These are phyloP conservation scores for Eucalyptus caleyi DNA, from an alignment of 345 rosid genomes.

Conservation along the genomic window DNA sequence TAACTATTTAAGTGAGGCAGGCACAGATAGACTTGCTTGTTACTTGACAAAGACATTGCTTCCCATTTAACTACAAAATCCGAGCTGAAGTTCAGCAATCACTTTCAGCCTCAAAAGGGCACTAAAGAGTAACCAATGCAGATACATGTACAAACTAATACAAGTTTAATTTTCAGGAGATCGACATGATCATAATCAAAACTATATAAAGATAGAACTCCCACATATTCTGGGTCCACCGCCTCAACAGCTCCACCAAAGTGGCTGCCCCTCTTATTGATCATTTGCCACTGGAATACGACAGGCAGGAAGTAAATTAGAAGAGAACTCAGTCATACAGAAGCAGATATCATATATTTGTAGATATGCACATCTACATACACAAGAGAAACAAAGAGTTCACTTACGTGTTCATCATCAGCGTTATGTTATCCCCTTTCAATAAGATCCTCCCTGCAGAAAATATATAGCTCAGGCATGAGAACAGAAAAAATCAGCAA, in stretches of 20 bases:
- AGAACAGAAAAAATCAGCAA: background rate
- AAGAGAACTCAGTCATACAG: background rate
- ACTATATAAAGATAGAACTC: background rate
- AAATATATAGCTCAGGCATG: background rate
- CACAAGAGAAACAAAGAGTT: background rate
- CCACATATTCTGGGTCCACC: background rate
- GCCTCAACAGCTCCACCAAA: background rate
- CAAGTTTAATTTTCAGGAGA: background rate
- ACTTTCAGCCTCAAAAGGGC: background rate
- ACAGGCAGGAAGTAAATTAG: background rate
- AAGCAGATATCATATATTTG: background rate
- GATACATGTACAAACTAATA: background rate
- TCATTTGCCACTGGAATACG: conserved; percentile 43
- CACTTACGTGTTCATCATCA: conserved; percentile 88
- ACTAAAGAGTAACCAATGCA: background rate
- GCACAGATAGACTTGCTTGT: background rate
- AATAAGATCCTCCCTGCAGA: conserved; percentile 76
- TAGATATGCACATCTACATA: background rate
- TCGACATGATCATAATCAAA: background rate
- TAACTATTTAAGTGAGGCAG: background rate
- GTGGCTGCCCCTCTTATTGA: background rate
- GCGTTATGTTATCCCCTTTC: conserved; percentile 86
- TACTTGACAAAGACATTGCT: background rate
- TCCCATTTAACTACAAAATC: background rate
- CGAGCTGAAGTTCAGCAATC: background rate